Base-by-base conservation (phyloP, 2,329 filamentous ascomycete genomes). In the Fusarium sp. region DNA sequence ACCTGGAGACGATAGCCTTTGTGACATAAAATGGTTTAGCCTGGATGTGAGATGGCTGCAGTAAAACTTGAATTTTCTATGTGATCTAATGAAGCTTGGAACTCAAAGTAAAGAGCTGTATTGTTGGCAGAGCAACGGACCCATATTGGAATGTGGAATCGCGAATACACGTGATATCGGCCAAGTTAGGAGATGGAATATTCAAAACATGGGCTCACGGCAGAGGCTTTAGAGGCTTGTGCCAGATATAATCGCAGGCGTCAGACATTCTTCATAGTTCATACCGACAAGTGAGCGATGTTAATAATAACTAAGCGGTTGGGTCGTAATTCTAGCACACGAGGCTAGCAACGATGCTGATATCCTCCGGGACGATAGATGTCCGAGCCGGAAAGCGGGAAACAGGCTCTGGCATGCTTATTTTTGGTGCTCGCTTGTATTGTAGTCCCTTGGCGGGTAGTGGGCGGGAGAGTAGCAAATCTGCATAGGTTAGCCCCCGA, bases 81-180 rank as follows among this genome's bases (percentile, higher is more conserved):
- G 13, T 52, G 24, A 35, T 41, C 63, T 53, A 24, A 31, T 11
- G 29, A 37, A 31, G 47, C 18, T 23, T 47, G 23, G 42, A 44
- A 39, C 23, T 39, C 21, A 63, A 46, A 23, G 49, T 53, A 42
- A 42, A 50, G 37, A 42, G 23, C 16, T 18, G 7, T 12, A 3
- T 2, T 18, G 68, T 70, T 68, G 68, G 50, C 68, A 70, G 50
- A 52, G 59, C 68, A 70, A 70, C 67, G 12, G 10, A 7, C n/a
- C 23, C 15, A 21, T 31, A 23, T 15, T 29, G 58, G 50, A 70
- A 70, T 65, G 49, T 41, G 23, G 24, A 3, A 55, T 57, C 41
- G 18, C 46, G 41, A 26, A 10, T 20, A 28, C 68, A 71, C 68
- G 68, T 70, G 68, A 57, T 18, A 18, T 15, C 8, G 3, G 23